Conservation (phyloP, 2,329 filamentous ascomycete genomes). For the Clonostachys rosea region DNA sequence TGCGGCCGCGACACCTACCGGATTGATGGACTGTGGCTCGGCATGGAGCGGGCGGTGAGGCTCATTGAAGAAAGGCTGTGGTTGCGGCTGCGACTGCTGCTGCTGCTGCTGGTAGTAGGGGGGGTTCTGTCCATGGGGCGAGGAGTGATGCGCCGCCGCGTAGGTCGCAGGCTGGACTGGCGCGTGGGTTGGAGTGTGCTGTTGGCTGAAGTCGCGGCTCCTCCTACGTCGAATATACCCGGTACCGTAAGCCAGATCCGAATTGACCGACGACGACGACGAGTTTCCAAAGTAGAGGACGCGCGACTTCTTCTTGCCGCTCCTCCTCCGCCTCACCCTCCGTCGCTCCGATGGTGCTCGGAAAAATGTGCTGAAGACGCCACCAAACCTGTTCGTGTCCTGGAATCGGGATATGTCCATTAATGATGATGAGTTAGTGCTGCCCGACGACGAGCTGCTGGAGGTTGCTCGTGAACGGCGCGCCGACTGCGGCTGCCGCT, state of each 20-base stretch:
- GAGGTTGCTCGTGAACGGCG: constrained; percentile 21
- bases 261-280: constrained; percentile 64
- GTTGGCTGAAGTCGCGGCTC: constrained; percentile 16
- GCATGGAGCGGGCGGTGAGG: not conserved
- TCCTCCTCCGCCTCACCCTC: constrained; percentile 28
- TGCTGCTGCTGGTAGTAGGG: constrained; percentile 3
- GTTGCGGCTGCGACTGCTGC: not conserved
- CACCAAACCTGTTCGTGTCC: constrained; percentile 39
- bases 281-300: constrained; percentile 57
- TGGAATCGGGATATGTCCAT: constrained; percentile 61
- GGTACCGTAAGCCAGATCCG: constrained; percentile 63
- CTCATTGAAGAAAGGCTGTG: not conserved
- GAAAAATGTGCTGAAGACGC: constrained; percentile 60
- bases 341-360: constrained; percentile 52
- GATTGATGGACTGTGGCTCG: not conserved
- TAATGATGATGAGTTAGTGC: constrained; percentile 53
- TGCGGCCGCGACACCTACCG: constrained; percentile 1
- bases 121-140: not conserved
- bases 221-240: constrained; percentile 45
- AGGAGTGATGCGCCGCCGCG: not conserved
- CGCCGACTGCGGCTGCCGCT: constrained; percentile 5
- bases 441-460: constrained; percentile 33
- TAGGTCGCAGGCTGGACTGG: not conserved
- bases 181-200: constrained; percentile 1
- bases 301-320: constrained; percentile 40